Base-by-base conservation (phyloP, 495 filamentous ascomycete species). In the Penicillium manginii region DNA sequence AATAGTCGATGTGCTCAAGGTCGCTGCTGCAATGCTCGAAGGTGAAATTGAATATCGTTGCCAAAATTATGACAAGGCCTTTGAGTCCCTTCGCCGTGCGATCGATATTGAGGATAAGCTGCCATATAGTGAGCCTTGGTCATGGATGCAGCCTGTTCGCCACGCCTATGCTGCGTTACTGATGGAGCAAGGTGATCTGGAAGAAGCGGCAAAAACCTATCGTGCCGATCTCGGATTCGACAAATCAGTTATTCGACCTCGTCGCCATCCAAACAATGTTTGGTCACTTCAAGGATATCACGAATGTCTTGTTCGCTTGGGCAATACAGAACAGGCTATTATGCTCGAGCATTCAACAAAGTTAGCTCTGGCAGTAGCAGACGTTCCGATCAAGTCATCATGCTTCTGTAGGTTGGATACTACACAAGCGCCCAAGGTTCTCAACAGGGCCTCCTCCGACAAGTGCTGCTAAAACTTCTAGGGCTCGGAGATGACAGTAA, bases 71-170 rank as follows among this genome's bases (percentile, higher is more conserved):
- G 77, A 82, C 0, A 12, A 57, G 4, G 84, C 83, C 0, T 86
- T 86, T 59, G 55, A 59, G 2, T 66, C 78, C 37, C 73, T 89
- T 15, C 72, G 74, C 0, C 49, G 64, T 17, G 76, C 86, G 0
- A 82, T 86, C 21, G 57, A 65, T 10, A 72, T 78, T 6, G 62
- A 86, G 54, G 81, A 85, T 49, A 55, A 57, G 0, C 72, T 89
- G 10, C 79, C 78, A 0, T 89, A 84, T 53, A 80, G 83, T 49
- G 86, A 89, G 68, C 86, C 86, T 2, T 88, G 85, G 86, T 81
- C 82, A 0, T 86, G 83, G 84, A 86, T 87, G 84, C 82, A 85
- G 50, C 84, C 85, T 5, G 81, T 83, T 1, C 74, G 84, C 2
- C 85, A 89, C 64, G 85, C 85, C 4, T 85, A 85, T 52, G 86